Evolutionary conservation across 2,329 filamentous ascomycete genomes (phyloP).

Genomic region (Trichocomaceae sp.): DNA sequence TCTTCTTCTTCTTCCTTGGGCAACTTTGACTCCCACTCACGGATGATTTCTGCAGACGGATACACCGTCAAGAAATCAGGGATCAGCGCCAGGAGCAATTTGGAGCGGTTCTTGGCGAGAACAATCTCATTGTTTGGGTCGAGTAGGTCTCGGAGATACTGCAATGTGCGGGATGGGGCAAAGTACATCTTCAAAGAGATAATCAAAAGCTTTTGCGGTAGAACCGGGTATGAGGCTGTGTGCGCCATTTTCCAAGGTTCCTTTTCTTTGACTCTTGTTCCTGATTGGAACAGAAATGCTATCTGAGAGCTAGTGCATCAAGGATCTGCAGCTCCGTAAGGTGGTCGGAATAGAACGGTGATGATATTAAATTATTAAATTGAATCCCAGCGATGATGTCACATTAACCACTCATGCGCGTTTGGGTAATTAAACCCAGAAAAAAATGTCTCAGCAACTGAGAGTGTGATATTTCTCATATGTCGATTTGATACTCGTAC

Average conservation of each 20-base stretch:
- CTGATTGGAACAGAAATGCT: not conserved
- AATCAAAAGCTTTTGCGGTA: constrained; percentile 59
- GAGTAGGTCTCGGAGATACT: constrained; percentile 49
- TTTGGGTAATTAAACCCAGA: not conserved
- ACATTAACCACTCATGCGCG: not conserved
- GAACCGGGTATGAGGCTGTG: constrained; percentile 20
- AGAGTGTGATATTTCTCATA: not conserved
- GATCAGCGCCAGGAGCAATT: constrained; percentile 67
- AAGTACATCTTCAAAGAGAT: constrained; percentile 80
- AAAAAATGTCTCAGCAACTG: not conserved
- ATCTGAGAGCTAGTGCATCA: not conserved
- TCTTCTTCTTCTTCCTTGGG: constrained; percentile 28
- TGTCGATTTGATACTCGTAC: not conserved
- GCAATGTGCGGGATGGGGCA: constrained; percentile 54
- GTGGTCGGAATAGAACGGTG: constrained; percentile 7
- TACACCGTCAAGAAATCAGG: constrained; percentile 67
- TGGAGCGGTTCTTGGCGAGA: constrained; percentile 37
- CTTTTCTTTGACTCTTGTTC: not conserved
- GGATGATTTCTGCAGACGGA: constrained; percentile 37
- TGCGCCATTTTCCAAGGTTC: constrained; percentile 12
- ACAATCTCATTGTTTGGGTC: constrained; percentile 41
- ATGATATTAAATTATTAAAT: not conserved
- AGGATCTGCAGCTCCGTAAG: no score
- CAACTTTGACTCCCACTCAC: constrained; percentile 24
- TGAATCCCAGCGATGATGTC: constrained; percentile 11